Evolutionary conservation across 805 yeast genomes (phyloP), one percentile per base, ranked within the genome.

Genomic region (Wickerhamiella azyma): DNA sequence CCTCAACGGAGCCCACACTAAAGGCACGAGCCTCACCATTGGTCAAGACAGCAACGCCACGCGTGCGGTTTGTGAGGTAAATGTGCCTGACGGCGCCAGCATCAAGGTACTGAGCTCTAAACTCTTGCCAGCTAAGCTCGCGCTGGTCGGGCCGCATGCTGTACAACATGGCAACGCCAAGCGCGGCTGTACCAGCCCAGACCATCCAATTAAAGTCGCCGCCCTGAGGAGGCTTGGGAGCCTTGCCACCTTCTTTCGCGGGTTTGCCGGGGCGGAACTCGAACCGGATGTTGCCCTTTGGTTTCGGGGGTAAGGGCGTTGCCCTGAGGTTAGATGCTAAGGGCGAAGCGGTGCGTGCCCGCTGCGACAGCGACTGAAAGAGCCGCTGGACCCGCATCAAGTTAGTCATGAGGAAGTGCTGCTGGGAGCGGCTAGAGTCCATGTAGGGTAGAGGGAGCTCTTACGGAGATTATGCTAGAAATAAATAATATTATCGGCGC

Each of bases 81-180:
- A 92, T 68, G 52, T 74, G 76, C 40, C 77, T 71, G 11, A 92
- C 99, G 37, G 76, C 70, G 5, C 86, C 86, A 55, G 78, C 82
- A 51, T 81, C 83, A 50, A 92, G 69, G 56, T 79, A 79, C 40
- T 78, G 70, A 5, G 79, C 68, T 37, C 85, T 74, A 66, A 92
- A 89, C 58, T 89, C 94, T 66, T 92, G 97, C 81, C 86, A 92
- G 2, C 96, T 78, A 49, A 89, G 69, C 57, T 84, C 86, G 26
- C 32, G 29, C 33, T 43, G 48, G 17, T 29, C 38, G 39, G 47
- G 41, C 37, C 45, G 28, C 21, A 24, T 26, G 9, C 26, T 21
- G 26, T 32, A 17, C 26, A 37, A n/a, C 43, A 39, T 26, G 18
- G 41, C 41, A 26, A 35, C 16, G 7, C 41, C 48, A 37, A 42